Evolutionary conservation across 2,329 filamentous ascomycete species (phyloP), one percentile per base, ranked within the genome.

Genomic region (Monosporascus sp.): DNA sequence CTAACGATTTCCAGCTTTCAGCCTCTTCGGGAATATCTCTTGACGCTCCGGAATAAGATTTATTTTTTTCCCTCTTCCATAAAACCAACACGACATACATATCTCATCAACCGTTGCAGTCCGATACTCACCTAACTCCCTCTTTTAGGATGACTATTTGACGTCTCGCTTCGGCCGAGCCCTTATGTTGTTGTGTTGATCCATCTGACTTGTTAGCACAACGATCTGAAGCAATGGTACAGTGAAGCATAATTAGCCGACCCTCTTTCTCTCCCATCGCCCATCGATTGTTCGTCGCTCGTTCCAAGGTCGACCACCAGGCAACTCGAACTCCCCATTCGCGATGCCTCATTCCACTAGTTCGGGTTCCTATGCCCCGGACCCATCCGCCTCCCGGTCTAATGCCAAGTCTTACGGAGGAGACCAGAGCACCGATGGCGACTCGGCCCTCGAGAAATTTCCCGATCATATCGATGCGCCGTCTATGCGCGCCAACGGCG

Each of bases 401-500:
- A 59, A 51, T 49, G 45, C 59, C 49, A 68, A 68, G 57, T 35
- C 31, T 35, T 55, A 53, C 48, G 38, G 56, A 14, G 63, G 56
- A 44, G 62, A 64, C 28, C 54, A 48, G 38, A 65, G 67, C 20
- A 55, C 49, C 49, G 63, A 66, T 9, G 15, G 54, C 45, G 57
- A 60, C 49, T 64, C 64, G 24, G 66, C 66, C 24, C 63, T 68
- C 48, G 67, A 69, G 59, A 69, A 69, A 43, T 69, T 69, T 49
- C 67, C 67, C 46, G 67, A 69, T 44, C 66, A 68, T 49, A 61
- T 69, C 59, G 67, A 69, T 50, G 60, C 65, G 46, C 64, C 66
- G 11, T 60, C 65, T 24, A 65, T 68, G 65, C 66, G 65, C 59
- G 59, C 60, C 52, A 56, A 58, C 49, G 60, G 55, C 53, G 54